Evolutionary conservation across 129 eudicot genomes (phyloP), one percentile per base, ranked within the genome.

Genomic region (Logfia minima): DNA sequence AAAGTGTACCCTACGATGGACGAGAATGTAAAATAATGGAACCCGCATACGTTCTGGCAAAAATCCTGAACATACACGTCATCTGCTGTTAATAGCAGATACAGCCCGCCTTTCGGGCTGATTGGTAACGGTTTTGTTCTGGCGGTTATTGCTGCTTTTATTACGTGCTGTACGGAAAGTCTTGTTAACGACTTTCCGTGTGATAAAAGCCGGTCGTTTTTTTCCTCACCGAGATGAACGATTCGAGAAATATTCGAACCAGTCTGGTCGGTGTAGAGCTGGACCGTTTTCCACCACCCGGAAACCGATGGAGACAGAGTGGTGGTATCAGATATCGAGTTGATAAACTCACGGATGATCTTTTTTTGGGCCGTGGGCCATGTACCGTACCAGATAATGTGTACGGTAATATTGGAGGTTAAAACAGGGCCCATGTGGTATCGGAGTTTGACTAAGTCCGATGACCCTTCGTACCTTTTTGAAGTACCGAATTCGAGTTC

Each of bases 361-460:
- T 81, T 83, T 72, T 94, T 91, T 67, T 94, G 96, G 53, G 87
- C 34, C 5, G n/a, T 84, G 2, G 70, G 68, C 98, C 98, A 94
- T 4, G 62, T 70, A 26, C 98, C 98, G 86, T 94, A 94, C 98
- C 98, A 94, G 39, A 94, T 87, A 18, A 89, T 86, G 84, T 94
- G 90, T 53, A 89, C 90, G 79, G 96, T 91, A 61, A 94, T 94
- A 75, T 87, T 85, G 2, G 89, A 80, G 14, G 97, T 89, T 29
- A 94, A 91, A 58, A 94, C 97, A 0, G 98, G 98, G 64, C 98
- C 98, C 97, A 91, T 91, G 79, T 94, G 98, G 88, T 94, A 94
- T 70, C 80, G 75, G 74, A 94, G 78, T 26, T 89, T 78, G 9
- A 94, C 97, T 23, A 94, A 87, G 21, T 89, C 96, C 53, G 98